phyloP scores from a whole-genome alignment of 2,329 filamentous ascomycete species.

The Paecilomyces formosus region DNA sequence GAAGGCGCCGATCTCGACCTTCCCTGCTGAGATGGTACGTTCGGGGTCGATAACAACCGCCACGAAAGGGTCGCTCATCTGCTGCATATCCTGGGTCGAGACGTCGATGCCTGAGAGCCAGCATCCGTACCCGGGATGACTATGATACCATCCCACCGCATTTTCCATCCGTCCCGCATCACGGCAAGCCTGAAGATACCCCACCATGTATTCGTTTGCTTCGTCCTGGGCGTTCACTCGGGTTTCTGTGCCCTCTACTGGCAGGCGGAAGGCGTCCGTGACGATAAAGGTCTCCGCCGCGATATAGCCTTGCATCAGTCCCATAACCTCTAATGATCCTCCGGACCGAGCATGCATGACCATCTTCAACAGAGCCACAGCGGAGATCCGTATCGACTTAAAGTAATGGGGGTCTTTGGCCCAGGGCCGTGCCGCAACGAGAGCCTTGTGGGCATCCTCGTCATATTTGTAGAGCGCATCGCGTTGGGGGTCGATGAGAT shows the following conservation, averaged over 20 bases:
- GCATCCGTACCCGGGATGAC: slow-evolving; percentile 94
- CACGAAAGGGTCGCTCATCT: slow-evolving; percentile 86
- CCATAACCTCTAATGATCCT: slow-evolving; percentile 91
- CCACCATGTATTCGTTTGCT: slow-evolving; percentile 93
- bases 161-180: slow-evolving; percentile 78
- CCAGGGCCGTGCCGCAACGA: slow-evolving; percentile 66
- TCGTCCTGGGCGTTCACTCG: slow-evolving; percentile 93
- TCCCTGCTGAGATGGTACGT: slow-evolving; percentile 86
- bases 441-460: slow-evolving; percentile 57
- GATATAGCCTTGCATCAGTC: slow-evolving; percentile 93
- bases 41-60: slow-evolving; percentile 96
- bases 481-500: slow-evolving; percentile 74
- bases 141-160: slow-evolving; percentile 96
- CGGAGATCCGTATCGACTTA: slow-evolving; percentile 86
- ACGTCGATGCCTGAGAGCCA: slow-evolving; percentile 98
- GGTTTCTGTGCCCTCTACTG: slow-evolving; percentile 97
- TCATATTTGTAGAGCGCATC: slow-evolving; percentile 91
- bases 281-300: slow-evolving; percentile 77
- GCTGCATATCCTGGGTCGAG: slow-evolving; percentile 75
- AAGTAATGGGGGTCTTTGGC: slow-evolving; percentile 73
- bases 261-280: slow-evolving; percentile 86
- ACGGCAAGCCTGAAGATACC: slow-evolving; percentile 69
- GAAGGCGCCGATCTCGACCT: slow-evolving; percentile 96
- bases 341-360: slow-evolving; percentile 98
- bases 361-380: slow-evolving; percentile 95